Conservation (phyloP, 75 land plant genomes). For the Larix kaempferi region DNA sequence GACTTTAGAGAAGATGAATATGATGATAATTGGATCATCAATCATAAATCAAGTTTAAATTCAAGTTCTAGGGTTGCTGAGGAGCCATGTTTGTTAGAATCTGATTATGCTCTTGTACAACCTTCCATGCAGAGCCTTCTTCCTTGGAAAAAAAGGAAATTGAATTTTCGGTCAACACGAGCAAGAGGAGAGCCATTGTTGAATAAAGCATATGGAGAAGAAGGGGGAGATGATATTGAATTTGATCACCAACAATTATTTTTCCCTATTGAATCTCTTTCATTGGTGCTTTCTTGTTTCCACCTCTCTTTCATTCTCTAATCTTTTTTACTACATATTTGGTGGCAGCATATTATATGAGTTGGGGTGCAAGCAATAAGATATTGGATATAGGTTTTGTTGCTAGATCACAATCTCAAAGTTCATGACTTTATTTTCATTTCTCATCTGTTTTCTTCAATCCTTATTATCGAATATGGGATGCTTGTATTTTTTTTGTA, state of each 20-base stretch:
- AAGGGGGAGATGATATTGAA: constrained; percentile 98
- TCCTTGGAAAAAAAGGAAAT: constrained; percentile 83
- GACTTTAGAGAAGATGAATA: constrained; percentile 22
- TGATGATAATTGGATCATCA: constrained; percentile 51
- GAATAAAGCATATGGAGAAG: constrained; percentile 86
- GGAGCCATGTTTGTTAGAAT: constrained; percentile 31
- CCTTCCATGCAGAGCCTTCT: constrained; percentile 53
- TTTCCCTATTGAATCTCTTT: constrained; percentile 27
- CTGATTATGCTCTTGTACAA: constrained; percentile 35
- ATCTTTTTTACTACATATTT: not conserved
- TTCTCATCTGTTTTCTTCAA: not conserved
- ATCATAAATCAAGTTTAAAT: constrained; percentile 45
- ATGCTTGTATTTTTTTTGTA: not conserved
- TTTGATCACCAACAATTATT: constrained; percentile 79
- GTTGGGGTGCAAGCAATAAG: not conserved
- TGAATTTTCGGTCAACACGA: constrained; percentile 69
- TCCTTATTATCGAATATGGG: not conserved
- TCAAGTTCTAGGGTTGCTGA: constrained; percentile 27
- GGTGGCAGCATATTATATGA: not conserved
- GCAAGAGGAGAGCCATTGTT: constrained; percentile 76
- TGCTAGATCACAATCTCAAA: not conserved
- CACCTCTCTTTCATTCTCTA: not conserved
- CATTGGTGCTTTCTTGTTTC: not conserved
- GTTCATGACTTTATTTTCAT: not conserved
- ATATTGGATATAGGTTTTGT: not conserved